Conservation (phyloP, 164 flowering plant genomes). For the Macadamia tetraphylla region DNA sequence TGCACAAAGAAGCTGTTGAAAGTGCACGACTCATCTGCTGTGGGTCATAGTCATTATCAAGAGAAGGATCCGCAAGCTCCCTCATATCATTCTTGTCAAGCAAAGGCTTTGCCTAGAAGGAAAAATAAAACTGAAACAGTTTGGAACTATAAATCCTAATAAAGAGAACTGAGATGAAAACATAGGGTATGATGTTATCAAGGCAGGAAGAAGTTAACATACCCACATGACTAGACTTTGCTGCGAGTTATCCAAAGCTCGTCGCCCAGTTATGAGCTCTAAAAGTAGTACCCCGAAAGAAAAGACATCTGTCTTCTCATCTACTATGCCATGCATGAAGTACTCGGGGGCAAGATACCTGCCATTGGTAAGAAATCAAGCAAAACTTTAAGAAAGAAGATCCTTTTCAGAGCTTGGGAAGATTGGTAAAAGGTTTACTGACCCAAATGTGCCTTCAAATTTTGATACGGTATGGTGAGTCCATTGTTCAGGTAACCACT, state of each 20-base stretch:
- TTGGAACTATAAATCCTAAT: neutral
- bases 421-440: conserved; percentile 18
- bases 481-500: conserved; percentile 83
- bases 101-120: conserved; percentile 69
- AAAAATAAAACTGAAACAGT: neutral
- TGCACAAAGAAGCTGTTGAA: conserved; percentile 59
- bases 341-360: conserved; percentile 80
- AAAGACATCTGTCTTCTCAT: conserved; percentile 76
- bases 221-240: conserved; percentile 79
- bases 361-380: conserved; percentile 1
- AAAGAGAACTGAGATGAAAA: no score
- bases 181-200: neutral
- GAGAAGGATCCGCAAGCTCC: conserved; percentile 65
- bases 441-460: conserved; percentile 79
- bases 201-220: conserved; percentile 24
- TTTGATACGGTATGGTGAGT: conserved; percentile 58
- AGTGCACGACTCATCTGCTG: conserved; percentile 47
- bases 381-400: neutral
- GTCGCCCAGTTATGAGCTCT: conserved; percentile 65
- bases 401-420: neutral
- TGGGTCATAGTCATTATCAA: conserved; percentile 37
- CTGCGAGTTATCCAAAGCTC: conserved; percentile 57
- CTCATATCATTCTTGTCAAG: conserved; percentile 27
- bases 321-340: conserved; percentile 77
- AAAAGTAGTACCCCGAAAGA: conserved; percentile 68